phyloP scores from a whole-genome alignment of 371 early-diverging fungal genomes.

The Mucor irregularis region DNA sequence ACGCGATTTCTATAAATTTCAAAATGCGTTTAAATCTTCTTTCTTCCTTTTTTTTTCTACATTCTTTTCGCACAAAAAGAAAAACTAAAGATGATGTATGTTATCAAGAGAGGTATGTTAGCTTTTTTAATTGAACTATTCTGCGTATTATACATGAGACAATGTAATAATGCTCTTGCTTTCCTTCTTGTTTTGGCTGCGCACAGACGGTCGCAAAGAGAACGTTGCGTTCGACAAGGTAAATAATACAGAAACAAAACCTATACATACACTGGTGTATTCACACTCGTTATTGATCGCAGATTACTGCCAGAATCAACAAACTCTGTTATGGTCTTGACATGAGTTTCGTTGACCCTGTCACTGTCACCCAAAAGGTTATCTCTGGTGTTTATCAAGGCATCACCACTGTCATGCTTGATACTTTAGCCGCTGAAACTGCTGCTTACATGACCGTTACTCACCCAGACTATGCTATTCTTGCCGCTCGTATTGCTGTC shows the following conservation, averaged over 20 bases:
- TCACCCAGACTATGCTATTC: slow-evolving; percentile 97
- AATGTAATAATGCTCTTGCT: too few relatives aligned
- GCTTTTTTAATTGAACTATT: too few relatives aligned
- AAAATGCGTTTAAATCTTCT: not conserved
- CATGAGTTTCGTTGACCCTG: slow-evolving; percentile 90
- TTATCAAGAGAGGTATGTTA: slow-evolving; percentile 64
- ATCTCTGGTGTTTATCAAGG: slow-evolving; percentile 96
- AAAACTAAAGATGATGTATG: slow-evolving; percentile 55
- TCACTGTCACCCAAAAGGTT: slow-evolving; percentile 93
- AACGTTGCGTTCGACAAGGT: slow-evolving; percentile 85
- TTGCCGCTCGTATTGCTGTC: slow-evolving; percentile 97
- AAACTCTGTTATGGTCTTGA: slow-evolving; percentile 95
- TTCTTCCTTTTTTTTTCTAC: not conserved
- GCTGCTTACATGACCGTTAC: slow-evolving; percentile 97
- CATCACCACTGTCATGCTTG: slow-evolving; percentile 94
- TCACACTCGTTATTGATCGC: slow-evolving; percentile 25
- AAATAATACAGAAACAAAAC: not conserved
- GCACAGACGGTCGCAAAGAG: slow-evolving; percentile 72
- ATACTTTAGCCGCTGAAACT: slow-evolving; percentile 97
- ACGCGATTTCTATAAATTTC: not conserved
- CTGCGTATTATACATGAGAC: too few relatives aligned
- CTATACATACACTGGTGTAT: not conserved
- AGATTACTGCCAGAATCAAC: slow-evolving; percentile 83
- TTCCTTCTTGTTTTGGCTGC: not conserved
- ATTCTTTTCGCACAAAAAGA: too few relatives aligned